Evolutionary conservation across 495 filamentous ascomycete genomes (phyloP).

Genomic region (Talaromyces nanjingensis): DNA sequence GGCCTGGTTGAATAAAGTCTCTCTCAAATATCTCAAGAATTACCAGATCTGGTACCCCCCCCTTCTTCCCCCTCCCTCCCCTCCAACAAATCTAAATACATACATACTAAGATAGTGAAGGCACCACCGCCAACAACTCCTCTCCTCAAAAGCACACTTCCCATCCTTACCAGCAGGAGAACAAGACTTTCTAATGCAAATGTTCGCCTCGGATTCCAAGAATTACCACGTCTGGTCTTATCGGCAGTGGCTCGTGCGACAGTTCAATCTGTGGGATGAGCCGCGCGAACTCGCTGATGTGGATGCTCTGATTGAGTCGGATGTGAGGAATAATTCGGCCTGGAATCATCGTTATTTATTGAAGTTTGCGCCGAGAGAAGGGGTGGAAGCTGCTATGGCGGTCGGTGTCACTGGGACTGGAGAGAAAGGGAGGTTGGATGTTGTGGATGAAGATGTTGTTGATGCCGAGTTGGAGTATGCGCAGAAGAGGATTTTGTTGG

Average conservation of each 20-base stretch:
- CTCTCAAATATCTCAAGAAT: conserved; percentile 83
- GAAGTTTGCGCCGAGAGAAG: conserved; percentile 59
- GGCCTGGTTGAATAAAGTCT: conserved; percentile 75
- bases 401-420: conserved; percentile 35
- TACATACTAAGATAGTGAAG: conserved; percentile 16
- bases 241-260: conserved; percentile 82
- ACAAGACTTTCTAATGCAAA: conserved; percentile 64
- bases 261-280: conserved; percentile 65
- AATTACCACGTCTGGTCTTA: conserved; percentile 99
- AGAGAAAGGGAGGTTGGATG: conserved; percentile 27
- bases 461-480: conserved; percentile 71
- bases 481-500: conserved; percentile 60
- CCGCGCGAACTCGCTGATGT: conserved; percentile 61
- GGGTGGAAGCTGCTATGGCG: conserved; percentile 36
- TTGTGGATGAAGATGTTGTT: conserved; percentile 54
- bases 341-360: conserved; percentile 96
- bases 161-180: conserved; percentile 54
- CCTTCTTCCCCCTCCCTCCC: neutral
- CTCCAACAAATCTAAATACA: neutral
- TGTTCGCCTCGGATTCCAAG: conserved; percentile 83
- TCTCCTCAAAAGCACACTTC: conserved; percentile 52
- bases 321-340: conserved; percentile 91
- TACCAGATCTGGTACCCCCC: conserved; percentile 82
- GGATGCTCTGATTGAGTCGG: conserved; percentile 60
- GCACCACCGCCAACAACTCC: conserved; percentile 87